These are phyloP conservation scores for Aspergillus campestris DNA, from an alignment of 495 filamentous ascomycete genomes.

Conservation along the genomic window DNA sequence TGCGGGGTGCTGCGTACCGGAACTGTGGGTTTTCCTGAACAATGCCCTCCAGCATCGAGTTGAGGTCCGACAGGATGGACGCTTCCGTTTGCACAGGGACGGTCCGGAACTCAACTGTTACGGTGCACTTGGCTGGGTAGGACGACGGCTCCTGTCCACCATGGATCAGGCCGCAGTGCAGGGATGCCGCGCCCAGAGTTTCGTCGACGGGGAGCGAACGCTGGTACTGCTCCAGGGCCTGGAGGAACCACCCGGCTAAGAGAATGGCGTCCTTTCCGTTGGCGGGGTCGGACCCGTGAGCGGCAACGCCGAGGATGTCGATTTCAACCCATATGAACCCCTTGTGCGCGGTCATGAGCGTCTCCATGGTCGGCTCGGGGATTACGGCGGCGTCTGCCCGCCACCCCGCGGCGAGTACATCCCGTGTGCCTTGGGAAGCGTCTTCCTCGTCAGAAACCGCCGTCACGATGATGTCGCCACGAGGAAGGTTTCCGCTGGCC, in stretches of 20 bases:
- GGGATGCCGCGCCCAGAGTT: slow-evolving; percentile 24
- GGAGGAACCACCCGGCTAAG: slow-evolving; percentile 34
- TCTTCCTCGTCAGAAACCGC: slow-evolving; percentile 44
- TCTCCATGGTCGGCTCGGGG: slow-evolving; percentile 29
- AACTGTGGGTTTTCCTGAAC: slow-evolving; percentile 16
- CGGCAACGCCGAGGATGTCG: slow-evolving; percentile 35
- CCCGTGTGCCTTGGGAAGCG: slow-evolving; percentile 33
- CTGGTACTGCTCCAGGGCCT: slow-evolving; percentile 31
- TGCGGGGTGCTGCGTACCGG: slow-evolving; percentile 18
- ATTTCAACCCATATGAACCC: slow-evolving; percentile 42
- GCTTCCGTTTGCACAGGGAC: slow-evolving; percentile 27
- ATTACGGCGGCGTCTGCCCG: slow-evolving; percentile 37
- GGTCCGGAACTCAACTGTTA: slow-evolving; percentile 39
- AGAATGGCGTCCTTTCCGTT: slow-evolving; percentile 36
- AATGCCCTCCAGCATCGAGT: slow-evolving; percentile 13
- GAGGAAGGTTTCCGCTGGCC: slow-evolving; percentile 12
- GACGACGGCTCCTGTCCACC: slow-evolving; percentile 41
- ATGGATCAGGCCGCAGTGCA: slow-evolving; percentile 37
- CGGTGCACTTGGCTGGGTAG: slow-evolving; percentile 33
- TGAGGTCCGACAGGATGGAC: slow-evolving; percentile 22
- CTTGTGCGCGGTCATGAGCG: slow-evolving; percentile 34
- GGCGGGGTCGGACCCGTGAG: slow-evolving; percentile 36
- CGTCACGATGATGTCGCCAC: slow-evolving; percentile 38
- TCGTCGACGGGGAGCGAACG: slow-evolving; percentile 22
- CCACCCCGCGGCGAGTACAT: slow-evolving; percentile 40